Base-by-base conservation (phyloP, 2,329 filamentous ascomycete genomes). In the Graphilbum sp. region DNA sequence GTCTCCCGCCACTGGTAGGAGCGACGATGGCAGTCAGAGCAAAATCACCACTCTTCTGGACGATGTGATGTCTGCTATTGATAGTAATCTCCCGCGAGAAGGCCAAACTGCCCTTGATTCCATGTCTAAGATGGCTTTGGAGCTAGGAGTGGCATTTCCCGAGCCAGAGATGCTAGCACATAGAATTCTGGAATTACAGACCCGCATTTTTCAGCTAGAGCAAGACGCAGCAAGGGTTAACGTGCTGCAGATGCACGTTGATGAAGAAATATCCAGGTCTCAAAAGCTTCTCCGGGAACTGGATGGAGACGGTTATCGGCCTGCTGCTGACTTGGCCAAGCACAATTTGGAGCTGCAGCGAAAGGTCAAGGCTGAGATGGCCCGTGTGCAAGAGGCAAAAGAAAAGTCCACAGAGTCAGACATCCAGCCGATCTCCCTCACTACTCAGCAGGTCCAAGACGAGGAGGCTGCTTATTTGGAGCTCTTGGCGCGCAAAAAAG, bases 271-370 rank as follows among this genome's bases (percentile, higher is more conserved):
- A 2, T 53, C 53, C 12, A 47, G 49, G 4, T 53, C 64, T 12
- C 51, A 56, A 12, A 39, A 45, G 2, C 49, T 72, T 27, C 51
- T 69, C 9, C 44, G 50, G 6, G 56, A 63, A 11, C 52, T 75
- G 4, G 54, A 57, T 19, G 52, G 54, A 13, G 58, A 63, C 7
- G 53, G 54, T 13, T 79, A 72, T 48, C 64, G 69, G 15, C 67
- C 71, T 0, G 57, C 73, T 0, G 50, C 70, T 0, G 63, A 74
- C 43, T 59, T 87, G 4, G 69, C 73, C 11, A 73, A 74, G 46
- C 69, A 78, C 46, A 88, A 85, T n/a, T 64, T 77, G 4, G 79
- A 90, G 36, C 72, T 80, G 57, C 74, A 77, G 45, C 74, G 81
- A 39, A 74, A 67, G 40, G 71, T 79, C 35, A 85, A 84, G 52